These are phyloP conservation scores for Chaetomiaceae sp. DNA, from an alignment of 2,329 filamentous ascomycete genomes.

Conservation along the genomic window DNA sequence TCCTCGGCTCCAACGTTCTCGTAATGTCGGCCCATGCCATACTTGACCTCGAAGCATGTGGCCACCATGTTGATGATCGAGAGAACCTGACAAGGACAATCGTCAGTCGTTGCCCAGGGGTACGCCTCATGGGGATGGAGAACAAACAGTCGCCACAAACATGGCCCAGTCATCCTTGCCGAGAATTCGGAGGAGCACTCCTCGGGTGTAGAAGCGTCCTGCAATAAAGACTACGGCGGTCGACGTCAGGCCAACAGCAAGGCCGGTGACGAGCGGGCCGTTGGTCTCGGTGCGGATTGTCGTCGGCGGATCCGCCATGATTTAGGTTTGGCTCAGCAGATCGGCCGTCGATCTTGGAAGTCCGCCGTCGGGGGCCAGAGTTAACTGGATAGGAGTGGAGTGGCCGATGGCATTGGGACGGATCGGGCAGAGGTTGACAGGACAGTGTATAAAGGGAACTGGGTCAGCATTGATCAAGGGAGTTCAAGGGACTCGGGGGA, in stretches of 20 bases:
- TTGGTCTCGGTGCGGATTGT: conserved; percentile 21
- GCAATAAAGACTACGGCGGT: conserved; percentile 16
- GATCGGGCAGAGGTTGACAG: too few species aligned
- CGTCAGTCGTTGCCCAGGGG: conserved; percentile 7
- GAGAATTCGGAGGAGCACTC: conserved; percentile 22
- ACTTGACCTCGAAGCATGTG: conserved; percentile 24
- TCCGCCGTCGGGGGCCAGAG: too few species aligned
- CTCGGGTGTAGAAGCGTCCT: conserved; percentile 26
- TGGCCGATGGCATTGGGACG: too few species aligned
- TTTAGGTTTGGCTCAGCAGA: background rate
- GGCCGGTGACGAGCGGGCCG: conserved; percentile 21
- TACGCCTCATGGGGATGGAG: background rate
- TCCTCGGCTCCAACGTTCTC: conserved; percentile 21
- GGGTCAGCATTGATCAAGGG: too few species aligned
- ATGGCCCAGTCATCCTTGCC: conserved; percentile 31
- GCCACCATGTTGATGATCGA: conserved; percentile 17
- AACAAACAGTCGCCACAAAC: conserved; percentile 21
- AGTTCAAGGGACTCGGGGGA: too few species aligned
- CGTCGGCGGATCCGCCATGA: background rate
- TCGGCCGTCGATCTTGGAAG: background rate
- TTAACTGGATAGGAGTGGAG: too few species aligned
- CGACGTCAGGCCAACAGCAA: conserved; percentile 23
- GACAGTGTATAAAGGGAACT: too few species aligned
- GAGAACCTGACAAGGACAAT: conserved; percentile 20
- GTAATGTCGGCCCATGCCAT: conserved; percentile 27